phyloP scores from a whole-genome alignment of 2,329 filamentous ascomycete species.

The Claviceps purpurea region DNA sequence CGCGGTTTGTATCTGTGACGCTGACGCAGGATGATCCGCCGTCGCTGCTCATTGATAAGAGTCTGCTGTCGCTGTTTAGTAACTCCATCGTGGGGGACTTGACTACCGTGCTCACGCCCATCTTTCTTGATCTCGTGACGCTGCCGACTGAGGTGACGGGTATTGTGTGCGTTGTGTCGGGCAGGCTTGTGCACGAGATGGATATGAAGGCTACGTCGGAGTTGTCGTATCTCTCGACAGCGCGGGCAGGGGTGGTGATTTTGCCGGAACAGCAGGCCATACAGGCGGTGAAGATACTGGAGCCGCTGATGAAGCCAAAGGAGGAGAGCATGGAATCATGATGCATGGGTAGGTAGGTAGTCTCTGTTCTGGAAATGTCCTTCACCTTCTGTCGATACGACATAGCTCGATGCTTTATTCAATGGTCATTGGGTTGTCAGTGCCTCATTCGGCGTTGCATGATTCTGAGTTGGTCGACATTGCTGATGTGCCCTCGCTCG shows the following conservation, averaged over 20 bases:
- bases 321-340: not conserved
- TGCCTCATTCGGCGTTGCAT: too few relatives aligned
- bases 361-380: too few relatives aligned
- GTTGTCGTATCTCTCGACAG: conserved; percentile 83
- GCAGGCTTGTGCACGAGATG: conserved; percentile 64
- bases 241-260: conserved; percentile 78
- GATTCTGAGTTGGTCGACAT: too few relatives aligned
- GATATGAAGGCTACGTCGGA: conserved; percentile 46
- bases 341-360: not conserved
- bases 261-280: conserved; percentile 60
- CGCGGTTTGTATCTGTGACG: conserved; percentile 60
- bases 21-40: conserved; percentile 61
- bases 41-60: conserved; percentile 58
- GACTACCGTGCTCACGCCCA: conserved; percentile 62
- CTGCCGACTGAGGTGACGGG: conserved; percentile 81
- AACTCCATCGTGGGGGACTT: conserved; percentile 65
- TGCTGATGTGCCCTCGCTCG: too few relatives aligned
- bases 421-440: too few relatives aligned
- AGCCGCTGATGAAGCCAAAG: conserved; percentile 30
- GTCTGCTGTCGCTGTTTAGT: conserved; percentile 50
- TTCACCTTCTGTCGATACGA: too few relatives aligned
- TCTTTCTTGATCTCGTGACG: conserved; percentile 72
- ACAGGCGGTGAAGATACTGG: conserved; percentile 60
- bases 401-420: too few relatives aligned
- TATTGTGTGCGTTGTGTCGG: conserved; percentile 88